phyloP scores from a whole-genome alignment of 139 green algal genomes.

The Picochlorum sp. region DNA sequence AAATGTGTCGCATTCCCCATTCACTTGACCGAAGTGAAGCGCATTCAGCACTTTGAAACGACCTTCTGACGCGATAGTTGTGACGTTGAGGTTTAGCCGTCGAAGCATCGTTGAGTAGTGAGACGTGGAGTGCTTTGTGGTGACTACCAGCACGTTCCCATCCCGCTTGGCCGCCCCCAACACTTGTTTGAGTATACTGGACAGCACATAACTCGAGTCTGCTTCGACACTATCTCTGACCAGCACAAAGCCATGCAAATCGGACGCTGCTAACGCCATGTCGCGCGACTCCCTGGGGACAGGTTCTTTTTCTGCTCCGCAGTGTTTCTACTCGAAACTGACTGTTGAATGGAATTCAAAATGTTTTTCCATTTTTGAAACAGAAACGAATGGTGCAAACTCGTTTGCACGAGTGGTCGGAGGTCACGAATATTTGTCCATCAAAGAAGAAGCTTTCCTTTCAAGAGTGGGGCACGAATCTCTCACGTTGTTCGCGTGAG shows the following conservation, averaged over 20 bases:
- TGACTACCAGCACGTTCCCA: not conserved
- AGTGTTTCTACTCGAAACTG: too few species aligned
- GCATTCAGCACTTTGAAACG: not conserved
- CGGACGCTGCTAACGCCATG: not conserved
- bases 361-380: too few species aligned
- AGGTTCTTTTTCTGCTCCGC: too few species aligned
- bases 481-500: too few species aligned
- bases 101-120: not conserved
- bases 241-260: not conserved
- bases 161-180: not conserved
- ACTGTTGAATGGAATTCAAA: too few species aligned
- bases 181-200: not conserved
- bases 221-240: not conserved
- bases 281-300: too few species aligned
- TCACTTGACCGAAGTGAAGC: not conserved
- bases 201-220: not conserved
- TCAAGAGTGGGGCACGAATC: too few species aligned
- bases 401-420: too few species aligned
- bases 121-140: not conserved
- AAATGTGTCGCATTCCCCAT: not conserved
- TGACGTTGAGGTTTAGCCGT: slow-evolving; percentile 1
- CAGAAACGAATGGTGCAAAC: too few species aligned
- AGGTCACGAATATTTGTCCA: too few species aligned
- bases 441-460: too few species aligned
- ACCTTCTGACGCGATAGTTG: not conserved